Evolutionary conservation across 257 asterid species (phyloP).

Genomic region (Lavandula angustifolia): DNA sequence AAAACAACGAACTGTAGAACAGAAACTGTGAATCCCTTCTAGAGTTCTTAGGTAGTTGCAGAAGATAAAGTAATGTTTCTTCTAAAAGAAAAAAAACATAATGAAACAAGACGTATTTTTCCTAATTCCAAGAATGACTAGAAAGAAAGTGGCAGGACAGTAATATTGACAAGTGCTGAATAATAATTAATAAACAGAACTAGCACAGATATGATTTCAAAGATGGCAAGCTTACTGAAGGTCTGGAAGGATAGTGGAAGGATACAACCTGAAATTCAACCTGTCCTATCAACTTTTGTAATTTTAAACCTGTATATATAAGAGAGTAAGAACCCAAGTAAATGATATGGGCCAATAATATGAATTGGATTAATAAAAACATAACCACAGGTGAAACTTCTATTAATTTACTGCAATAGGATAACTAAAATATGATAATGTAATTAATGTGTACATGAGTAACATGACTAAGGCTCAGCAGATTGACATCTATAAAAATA

Average conservation of each 20-base stretch:
- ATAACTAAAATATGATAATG: not conserved
- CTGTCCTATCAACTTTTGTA: constrained; percentile 69
- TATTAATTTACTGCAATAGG: not conserved
- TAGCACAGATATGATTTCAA: not conserved
- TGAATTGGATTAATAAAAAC: not conserved
- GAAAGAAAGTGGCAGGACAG: constrained; percentile 6
- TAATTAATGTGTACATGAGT: not conserved
- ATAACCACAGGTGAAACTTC: not conserved
- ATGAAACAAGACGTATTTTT: not conserved
- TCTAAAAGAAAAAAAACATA: constrained; percentile 11
- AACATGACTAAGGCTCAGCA: not conserved
- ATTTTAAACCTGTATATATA: constrained; percentile 58
- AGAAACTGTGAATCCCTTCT: not conserved
- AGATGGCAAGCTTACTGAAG: constrained; percentile 48
- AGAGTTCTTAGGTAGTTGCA: not conserved
- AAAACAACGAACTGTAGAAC: constrained; percentile 1
- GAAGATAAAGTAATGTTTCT: constrained; percentile 7
- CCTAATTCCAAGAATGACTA: constrained; percentile 12
- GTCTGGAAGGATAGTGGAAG: constrained; percentile 79
- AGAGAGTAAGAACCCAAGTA: constrained; percentile 21
- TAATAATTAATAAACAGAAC: not conserved
- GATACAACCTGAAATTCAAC: constrained; percentile 68
- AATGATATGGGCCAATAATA: not conserved
- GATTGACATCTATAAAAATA: not conserved
- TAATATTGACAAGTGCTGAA: constrained; percentile 17